Conservation (phyloP, 2,329 filamentous ascomycete species). For the Elsinoe ampelina region DNA sequence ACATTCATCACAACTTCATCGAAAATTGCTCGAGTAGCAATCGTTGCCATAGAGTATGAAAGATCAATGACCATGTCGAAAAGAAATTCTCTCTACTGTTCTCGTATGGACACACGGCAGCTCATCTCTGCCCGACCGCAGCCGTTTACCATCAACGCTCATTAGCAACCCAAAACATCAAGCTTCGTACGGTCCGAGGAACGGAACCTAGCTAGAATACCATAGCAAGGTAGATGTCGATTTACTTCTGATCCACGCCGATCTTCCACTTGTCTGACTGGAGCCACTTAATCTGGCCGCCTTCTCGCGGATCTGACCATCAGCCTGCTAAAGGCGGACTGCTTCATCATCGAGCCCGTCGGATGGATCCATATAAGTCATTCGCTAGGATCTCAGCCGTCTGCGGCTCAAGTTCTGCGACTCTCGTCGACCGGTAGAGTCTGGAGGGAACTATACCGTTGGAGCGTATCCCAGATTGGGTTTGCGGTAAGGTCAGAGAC, state of each 20-base stretch:
- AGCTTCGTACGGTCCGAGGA: neutral
- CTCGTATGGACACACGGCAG: neutral
- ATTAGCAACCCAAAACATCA: constrained; percentile 4
- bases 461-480: constrained; percentile 1
- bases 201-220: neutral
- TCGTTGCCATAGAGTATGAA: no score
- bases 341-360: no score
- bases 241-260: no score
- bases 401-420: neutral
- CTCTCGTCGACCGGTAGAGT: neutral
- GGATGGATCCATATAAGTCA: neutral
- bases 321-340: no score
- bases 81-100: neutral
- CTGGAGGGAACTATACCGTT: constrained; percentile 4
- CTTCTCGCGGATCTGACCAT: no score
- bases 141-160: constrained; percentile 3
- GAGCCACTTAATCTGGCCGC: no score
- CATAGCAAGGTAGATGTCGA: no score
- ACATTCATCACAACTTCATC: neutral
- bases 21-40: neutral
- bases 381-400: neutral
- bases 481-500: neutral
- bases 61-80: neutral
- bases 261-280: no score
- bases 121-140: no score